Evolutionary conservation across 2,329 filamentous ascomycete species (phyloP).

Genomic region (Chrysoporthe deuterocubensis): DNA sequence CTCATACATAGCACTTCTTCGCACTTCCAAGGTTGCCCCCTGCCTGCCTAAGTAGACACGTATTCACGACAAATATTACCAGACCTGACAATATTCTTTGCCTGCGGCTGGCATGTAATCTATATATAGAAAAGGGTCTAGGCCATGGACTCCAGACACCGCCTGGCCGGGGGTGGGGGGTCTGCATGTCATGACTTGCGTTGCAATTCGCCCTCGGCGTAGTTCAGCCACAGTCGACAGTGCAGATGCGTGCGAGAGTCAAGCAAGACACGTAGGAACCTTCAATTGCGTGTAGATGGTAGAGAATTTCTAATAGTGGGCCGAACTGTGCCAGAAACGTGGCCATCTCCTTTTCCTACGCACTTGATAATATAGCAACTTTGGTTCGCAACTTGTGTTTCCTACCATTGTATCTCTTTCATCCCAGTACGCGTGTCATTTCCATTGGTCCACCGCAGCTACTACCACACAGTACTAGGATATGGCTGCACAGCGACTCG

Average conservation of each 20-base stretch:
- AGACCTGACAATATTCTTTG: background rate
- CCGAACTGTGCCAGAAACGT: background rate
- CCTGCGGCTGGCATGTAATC: background rate
- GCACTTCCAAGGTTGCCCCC: background rate
- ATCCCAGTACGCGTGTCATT: background rate
- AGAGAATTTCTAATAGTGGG: background rate
- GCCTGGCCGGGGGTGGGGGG: background rate
- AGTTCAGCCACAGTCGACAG: background rate
- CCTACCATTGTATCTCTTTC: background rate
- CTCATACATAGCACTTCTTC: background rate
- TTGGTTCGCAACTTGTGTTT: background rate
- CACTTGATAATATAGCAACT: background rate
- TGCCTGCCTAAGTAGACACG: background rate
- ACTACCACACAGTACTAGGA: constrained; percentile 2
- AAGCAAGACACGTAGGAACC: background rate
- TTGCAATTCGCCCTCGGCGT: background rate
- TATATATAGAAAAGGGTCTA: background rate
- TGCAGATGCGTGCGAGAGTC: background rate
- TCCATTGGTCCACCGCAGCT: background rate
- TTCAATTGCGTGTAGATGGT: background rate
- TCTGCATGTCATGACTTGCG: background rate
- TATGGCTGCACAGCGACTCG: background rate
- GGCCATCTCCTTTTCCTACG: background rate
- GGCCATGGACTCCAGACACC: background rate
- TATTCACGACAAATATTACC: background rate